A percentile compares a stretch with the other conserved stretches of the same genome.
Evolutionary conservation across 352 stramenopile species (phyloP).

Genomic region (Globisporangium spiculum): DNA sequence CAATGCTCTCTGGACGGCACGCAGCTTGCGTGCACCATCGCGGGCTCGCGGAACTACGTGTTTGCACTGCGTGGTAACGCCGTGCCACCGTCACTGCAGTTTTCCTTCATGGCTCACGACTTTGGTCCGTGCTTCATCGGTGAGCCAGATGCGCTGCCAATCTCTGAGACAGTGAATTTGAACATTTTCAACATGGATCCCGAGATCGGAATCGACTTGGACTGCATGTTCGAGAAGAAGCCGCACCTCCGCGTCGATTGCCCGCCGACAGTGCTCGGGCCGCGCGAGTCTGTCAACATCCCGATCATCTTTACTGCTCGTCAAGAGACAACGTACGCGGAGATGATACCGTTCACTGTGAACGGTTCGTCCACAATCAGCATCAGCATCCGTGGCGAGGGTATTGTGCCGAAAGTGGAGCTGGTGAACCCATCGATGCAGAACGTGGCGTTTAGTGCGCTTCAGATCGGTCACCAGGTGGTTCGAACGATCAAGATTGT

Average conservation of each 20-base stretch:
- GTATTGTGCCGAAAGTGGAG: conserved; percentile 80
- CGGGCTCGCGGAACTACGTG: conserved; percentile 80
- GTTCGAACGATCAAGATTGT: conserved; percentile 74
- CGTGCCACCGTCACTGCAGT: conserved; percentile 82
- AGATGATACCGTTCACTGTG: conserved; percentile 88
- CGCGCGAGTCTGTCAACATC: conserved; percentile 73
- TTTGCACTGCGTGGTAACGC: conserved; percentile 73
- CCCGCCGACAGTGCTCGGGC: conserved; percentile 74
- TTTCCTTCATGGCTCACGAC: conserved; percentile 88
- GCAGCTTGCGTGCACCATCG: conserved; percentile 80
- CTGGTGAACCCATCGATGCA: conserved; percentile 87
- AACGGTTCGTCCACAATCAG: conserved; percentile 85
- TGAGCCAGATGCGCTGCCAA: conserved; percentile 55
- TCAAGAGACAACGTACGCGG: conserved; percentile 79
- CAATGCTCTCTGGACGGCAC: conserved; percentile 73
- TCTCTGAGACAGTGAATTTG: conserved; percentile 56
- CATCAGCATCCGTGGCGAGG: conserved; percentile 71
- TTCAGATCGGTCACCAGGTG: conserved; percentile 80
- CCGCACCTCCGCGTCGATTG: conserved; percentile 82
- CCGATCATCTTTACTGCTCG: conserved; percentile 87
- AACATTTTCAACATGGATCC: conserved; percentile 88
- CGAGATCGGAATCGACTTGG: conserved; percentile 74
- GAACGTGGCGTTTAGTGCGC: conserved; percentile 70
- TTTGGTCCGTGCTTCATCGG: conserved; percentile 92
- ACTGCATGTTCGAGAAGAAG: conserved; percentile 90